Evolutionary conservation across 2,329 filamentous ascomycete genomes (phyloP).

Genomic region (Alternaria sp.): DNA sequence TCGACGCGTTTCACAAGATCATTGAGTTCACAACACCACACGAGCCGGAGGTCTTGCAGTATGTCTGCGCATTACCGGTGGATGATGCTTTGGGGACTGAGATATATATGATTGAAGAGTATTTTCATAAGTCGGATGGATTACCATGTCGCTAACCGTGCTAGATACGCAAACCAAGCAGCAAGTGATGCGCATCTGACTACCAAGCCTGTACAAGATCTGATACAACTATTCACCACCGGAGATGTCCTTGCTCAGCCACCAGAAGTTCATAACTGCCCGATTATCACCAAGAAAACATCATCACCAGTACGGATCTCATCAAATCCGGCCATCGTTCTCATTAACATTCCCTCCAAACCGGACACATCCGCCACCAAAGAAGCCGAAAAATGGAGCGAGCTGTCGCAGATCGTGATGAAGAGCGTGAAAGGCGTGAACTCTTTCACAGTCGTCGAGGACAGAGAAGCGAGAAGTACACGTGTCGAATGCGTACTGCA

Average conservation of each 20-base stretch:
- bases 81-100: conserved; percentile 23
- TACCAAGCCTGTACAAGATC: conserved; percentile 28
- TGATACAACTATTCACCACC: conserved; percentile 29
- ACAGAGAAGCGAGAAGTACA: conserved; percentile 16
- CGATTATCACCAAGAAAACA: conserved; percentile 9
- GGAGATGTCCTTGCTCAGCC: conserved; percentile 26
- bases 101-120: conserved; percentile 39
- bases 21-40: conserved; percentile 27
- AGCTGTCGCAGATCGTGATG: conserved; percentile 5
- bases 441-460: conserved; percentile 14
- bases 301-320: neutral
- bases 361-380: neutral
- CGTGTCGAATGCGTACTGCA: conserved; percentile 15
- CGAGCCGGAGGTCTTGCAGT: conserved; percentile 32
- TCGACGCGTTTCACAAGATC: conserved; percentile 32
- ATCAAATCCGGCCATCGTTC: conserved; percentile 20
- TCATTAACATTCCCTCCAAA: conserved; percentile 21
- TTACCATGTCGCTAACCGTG: rapidly evolving
- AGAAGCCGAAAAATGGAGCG: conserved; percentile 12
- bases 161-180: conserved; percentile 26
- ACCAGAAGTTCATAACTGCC: conserved; percentile 28
- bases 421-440: conserved; percentile 12
- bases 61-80: conserved; percentile 28
- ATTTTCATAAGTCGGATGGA: neutral
- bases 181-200: conserved; percentile 29